Evolutionary conservation across 2,329 filamentous ascomycete genomes (phyloP).

Genomic region (Aquanectria penicillioides): DNA sequence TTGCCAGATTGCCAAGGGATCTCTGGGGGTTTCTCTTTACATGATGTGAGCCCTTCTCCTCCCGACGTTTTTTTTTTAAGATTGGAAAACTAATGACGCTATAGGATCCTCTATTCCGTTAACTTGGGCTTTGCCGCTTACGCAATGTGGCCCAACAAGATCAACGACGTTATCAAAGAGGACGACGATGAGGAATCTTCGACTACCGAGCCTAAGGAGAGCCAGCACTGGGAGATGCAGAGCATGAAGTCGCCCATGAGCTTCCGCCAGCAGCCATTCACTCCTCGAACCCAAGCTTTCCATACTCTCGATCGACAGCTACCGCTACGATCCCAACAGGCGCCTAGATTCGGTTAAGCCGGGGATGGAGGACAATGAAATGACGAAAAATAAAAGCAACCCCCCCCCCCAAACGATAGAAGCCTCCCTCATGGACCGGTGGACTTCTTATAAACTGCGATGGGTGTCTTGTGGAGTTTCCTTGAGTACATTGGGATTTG

Average conservation of each 20-base stretch:
- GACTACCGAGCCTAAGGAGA: constrained; percentile 49
- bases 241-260: constrained; percentile 53
- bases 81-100: background rate
- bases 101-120: constrained; percentile 67
- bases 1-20: constrained; percentile 75
- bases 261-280: constrained; percentile 59
- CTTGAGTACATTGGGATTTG: constrained; percentile 11
- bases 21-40: constrained; percentile 71
- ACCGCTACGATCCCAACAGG: constrained; percentile 56
- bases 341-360: constrained; percentile 26
- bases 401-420: background rate
- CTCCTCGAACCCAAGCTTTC: constrained; percentile 75
- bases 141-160: constrained; percentile 66
- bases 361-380: background rate
- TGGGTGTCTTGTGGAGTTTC: background rate
- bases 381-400: background rate
- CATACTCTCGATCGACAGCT: constrained; percentile 69
- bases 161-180: constrained; percentile 57
- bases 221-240: constrained; percentile 68
- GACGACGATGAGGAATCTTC: constrained; percentile 55
- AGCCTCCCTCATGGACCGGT: background rate
- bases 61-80: background rate
- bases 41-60: constrained; percentile 70
- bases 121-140: constrained; percentile 69
- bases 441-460: background rate